phyloP scores from a whole-genome alignment of 192 early-diverging fungal species.

The Gamsiella multidivaricata region DNA sequence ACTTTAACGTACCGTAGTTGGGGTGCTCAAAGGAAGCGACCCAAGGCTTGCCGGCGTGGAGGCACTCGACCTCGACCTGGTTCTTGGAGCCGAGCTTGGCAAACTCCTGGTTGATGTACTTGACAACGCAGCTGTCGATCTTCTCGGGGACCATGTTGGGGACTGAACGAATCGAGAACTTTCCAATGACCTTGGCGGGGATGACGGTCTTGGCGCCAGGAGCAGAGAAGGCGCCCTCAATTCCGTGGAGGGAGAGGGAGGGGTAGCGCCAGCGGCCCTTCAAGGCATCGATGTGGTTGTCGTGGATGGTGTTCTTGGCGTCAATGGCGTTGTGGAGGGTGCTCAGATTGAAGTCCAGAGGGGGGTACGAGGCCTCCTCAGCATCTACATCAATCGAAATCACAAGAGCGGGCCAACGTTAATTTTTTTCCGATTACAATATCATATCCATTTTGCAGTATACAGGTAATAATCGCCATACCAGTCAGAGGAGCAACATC shows the following conservation, averaged over 20 bases:
- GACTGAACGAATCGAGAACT: constrained; percentile 98
- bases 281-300: constrained; percentile 78
- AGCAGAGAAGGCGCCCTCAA: constrained; percentile 96
- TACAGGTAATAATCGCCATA: constrained; percentile 14
- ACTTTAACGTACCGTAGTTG: constrained; percentile 82
- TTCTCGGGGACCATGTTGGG: constrained; percentile 91
- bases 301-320: constrained; percentile 81
- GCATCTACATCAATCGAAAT: constrained; percentile 53
- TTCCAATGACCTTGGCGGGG: constrained; percentile 93
- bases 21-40: constrained; percentile 90
- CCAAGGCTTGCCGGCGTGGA: constrained; percentile 92
- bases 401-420: too few relatives aligned
- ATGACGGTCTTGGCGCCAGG: constrained; percentile 97
- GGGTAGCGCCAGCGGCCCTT: constrained; percentile 96
- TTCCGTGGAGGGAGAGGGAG: constrained; percentile 95
- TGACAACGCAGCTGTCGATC: constrained; percentile 78
- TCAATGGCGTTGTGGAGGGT: constrained; percentile 87
- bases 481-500: constrained; percentile 86
- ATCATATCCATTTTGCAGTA: not conserved
- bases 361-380: constrained; percentile 85
- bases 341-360: constrained; percentile 80
- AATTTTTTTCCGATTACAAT: not conserved
- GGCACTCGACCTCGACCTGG: constrained; percentile 74
- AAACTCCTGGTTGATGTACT: constrained; percentile 87
- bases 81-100: constrained; percentile 92